Evolutionary conservation across 2,329 filamentous ascomycete species (phyloP).

Genomic region (Ophiostoma perfectum): DNA sequence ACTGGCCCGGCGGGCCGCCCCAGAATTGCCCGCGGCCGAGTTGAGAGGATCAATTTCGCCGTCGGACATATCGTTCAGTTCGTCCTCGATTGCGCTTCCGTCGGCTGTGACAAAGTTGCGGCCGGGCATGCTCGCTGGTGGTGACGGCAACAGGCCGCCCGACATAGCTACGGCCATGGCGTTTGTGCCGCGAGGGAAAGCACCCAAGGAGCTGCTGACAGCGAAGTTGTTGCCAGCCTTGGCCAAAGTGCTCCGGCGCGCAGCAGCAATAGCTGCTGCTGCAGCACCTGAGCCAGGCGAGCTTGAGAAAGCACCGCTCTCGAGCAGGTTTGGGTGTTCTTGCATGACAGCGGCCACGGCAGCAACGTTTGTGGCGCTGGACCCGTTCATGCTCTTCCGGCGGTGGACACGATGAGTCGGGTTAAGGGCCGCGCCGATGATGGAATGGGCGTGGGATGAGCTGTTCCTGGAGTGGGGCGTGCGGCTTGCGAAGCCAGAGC

Average conservation of each 20-base stretch:
- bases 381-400: constrained; percentile 85
- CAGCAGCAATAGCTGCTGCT: constrained; percentile 54
- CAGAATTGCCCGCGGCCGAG: background rate
- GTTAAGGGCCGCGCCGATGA: constrained; percentile 63
- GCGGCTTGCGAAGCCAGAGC: constrained; percentile 47
- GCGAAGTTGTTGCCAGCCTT: constrained; percentile 48
- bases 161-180: constrained; percentile 24
- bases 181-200: constrained; percentile 11
- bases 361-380: constrained; percentile 63
- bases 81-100: constrained; percentile 63
- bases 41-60: constrained; percentile 34
- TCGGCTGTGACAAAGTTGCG: constrained; percentile 46
- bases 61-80: constrained; percentile 59
- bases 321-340: constrained; percentile 37
- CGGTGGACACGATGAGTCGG: constrained; percentile 80
- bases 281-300: constrained; percentile 36
- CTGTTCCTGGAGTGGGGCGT: constrained; percentile 67
- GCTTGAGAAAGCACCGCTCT: background rate
- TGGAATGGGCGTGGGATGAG: constrained; percentile 58
- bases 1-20: constrained; percentile 59
- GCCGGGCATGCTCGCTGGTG: constrained; percentile 63
- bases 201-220: constrained; percentile 27
- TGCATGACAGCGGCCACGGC: constrained; percentile 68
- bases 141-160: constrained; percentile 50
- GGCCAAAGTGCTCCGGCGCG: constrained; percentile 40